Base-by-base conservation (phyloP, 495 filamentous ascomycete genomes). In the Elaphomyces granulatus region DNA sequence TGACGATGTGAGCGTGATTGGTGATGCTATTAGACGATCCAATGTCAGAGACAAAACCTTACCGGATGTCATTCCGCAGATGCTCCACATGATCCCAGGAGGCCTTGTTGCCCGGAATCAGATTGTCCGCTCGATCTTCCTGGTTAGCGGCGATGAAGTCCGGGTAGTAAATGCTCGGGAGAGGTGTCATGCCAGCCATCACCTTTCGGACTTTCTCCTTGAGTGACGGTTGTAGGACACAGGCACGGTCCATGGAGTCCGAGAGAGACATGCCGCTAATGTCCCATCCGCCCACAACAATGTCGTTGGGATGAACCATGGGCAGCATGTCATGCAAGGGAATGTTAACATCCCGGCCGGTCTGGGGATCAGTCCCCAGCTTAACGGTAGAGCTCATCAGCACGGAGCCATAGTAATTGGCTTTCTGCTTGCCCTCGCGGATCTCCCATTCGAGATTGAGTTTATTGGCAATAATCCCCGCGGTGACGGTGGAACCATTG, bases 111-210 rank as follows among this genome's bases (percentile, higher is more conserved):
- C 90, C 90, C 42, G 80, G 63, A 33, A 96, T 61, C 42, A 92
- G 47, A 52, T 98, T 96, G 66, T 98, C 85, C 43, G 92, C 90
- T 55, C 90, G 84, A 50, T 87, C 87, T 60, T 87, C 88, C 70
- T 98, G 90, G 68, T 98, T 98, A 61, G 90, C 81, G 44, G 90
- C 90, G 54, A 98, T 98, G 70, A 96, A 98, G 62, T 98, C 90
- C 3, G 90, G 90, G 56, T 98, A 98, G 75, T 96, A 98, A 66
- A 95, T 82, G 63, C 80, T 86, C 19, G 87, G 88, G 47, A 96
- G 74, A 12, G 90, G 90, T 52, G 79, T 78, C 78, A 96, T 81
- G 47, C 67, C 66, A 45, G 75, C 69, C 88, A 96, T 87, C 65
- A 95, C 81, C 72, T 94, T 90, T 63, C 79, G 78, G 48, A 98